Evolutionary conservation across 768 basidiomycete genomes (phyloP), one percentile per base, ranked within the genome.

Genomic region (Clitopilus hobsonii): DNA sequence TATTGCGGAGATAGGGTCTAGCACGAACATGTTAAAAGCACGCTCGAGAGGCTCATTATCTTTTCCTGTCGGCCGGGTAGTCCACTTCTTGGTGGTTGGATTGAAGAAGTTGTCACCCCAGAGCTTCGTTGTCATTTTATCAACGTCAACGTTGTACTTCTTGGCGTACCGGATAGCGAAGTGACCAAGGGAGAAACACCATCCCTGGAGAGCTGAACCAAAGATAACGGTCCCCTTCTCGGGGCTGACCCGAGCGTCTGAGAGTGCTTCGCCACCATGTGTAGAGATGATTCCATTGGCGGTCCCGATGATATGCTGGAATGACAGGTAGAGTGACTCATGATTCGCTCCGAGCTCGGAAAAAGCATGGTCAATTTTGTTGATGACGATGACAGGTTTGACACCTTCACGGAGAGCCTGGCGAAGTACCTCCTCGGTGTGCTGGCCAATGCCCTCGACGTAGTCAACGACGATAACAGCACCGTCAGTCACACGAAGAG

Each of bases 21-120:
- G 91, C 56, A 98, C 91, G 76, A 99, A 98, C 80, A 80, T 77
- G 79, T 94, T 97, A 84, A 99, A 99, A 52, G 95, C 94, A 75
- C 96, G 94, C 68, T 98, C 97, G 54, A 98, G 89, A 13, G 72
- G 74, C 70, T 94, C 94, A 67, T 92, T 93, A 62, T 94, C 88
- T 51, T 85, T 83, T 61, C 85, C 87, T 18, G 72, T 73, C 60
- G 71, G 59, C 71, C 87, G 89, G 51, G 89, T 92, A 22, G 91
- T 82, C 96, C 97, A 98, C 75, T 98, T 99, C 73, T 86, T 85
- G 36, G 95, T 97, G 56, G 85, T 80, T 55, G 95, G 91, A 81
- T 98, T 98, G 84, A 98, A 98, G 81, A 78, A 99, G 81, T 97
- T 97, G 81, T 99, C 95, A 55, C 97, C 96, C 96, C 96, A 99